phyloP scores from a whole-genome alignment of 768 basidiomycete species.

The Gloeopeniophorella convolvens region DNA sequence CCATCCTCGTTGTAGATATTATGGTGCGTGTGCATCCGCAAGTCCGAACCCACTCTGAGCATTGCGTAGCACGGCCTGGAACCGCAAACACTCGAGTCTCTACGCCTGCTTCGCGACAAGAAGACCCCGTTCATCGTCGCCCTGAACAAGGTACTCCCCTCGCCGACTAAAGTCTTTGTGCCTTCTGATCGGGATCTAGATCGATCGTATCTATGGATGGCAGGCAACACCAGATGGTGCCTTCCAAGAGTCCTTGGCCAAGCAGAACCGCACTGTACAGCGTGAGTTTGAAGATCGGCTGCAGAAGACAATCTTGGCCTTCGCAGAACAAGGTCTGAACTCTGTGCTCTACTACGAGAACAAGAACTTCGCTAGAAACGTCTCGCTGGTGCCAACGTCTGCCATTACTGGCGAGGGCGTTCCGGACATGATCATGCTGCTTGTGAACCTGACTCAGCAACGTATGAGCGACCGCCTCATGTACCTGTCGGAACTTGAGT shows the following conservation, averaged over 20 bases:
- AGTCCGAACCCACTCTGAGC: not conserved
- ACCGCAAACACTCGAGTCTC: slow-evolving; percentile 95
- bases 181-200: slow-evolving; percentile 41
- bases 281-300: slow-evolving; percentile 91
- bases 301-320: slow-evolving; percentile 79
- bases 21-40: no score
- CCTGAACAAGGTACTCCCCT: slow-evolving; percentile 68
- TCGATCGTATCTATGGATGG: slow-evolving; percentile 98
- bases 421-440: slow-evolving; percentile 98
- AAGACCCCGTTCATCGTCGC: slow-evolving; percentile 99
- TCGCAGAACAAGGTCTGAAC: slow-evolving; percentile 98
- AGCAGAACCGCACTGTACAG: slow-evolving; percentile 71
- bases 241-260: slow-evolving; percentile 84
- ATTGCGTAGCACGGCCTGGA: slow-evolving; percentile 81
- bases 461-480: slow-evolving; percentile 96
- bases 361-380: slow-evolving; percentile 88
- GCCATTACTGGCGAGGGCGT: slow-evolving; percentile 98
- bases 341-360: slow-evolving; percentile 96
- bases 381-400: slow-evolving; percentile 96
- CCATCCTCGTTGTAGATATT: slow-evolving; percentile 97
- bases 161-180: not conserved
- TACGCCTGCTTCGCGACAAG: slow-evolving; percentile 82
- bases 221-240: slow-evolving; percentile 84
- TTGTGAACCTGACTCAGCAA: slow-evolving; percentile 95
- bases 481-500: slow-evolving; percentile 96